Conservation (phyloP, 2,329 filamentous ascomycete genomes). For the Elsinoe perseae region DNA sequence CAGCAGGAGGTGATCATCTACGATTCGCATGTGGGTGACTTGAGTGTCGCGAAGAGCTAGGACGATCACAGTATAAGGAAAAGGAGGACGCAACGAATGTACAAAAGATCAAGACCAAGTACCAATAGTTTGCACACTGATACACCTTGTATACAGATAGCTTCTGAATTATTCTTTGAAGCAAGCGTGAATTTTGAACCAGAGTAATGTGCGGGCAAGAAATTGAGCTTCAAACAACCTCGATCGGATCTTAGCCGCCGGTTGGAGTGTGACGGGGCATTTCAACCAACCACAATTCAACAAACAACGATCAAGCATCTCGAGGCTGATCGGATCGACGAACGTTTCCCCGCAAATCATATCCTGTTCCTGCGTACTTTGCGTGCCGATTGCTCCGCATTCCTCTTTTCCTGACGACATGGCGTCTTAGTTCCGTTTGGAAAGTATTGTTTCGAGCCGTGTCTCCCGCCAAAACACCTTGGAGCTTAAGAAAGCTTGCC, state of each 20-base stretch:
- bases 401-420: neutral
- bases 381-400: neutral
- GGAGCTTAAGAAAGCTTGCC: too few species aligned
- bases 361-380: neutral
- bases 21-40: neutral
- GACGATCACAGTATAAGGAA: neutral
- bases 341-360: neutral
- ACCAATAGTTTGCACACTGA: too few species aligned
- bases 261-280: constrained; percentile 1
- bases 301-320: neutral
- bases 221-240: neutral
- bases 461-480: neutral
- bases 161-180: neutral
- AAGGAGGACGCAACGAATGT: neutral
- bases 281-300: neutral
- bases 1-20: constrained; percentile 3
- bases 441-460: neutral
- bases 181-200: too few species aligned
- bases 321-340: neutral
- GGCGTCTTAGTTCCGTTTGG: neutral
- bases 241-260: neutral
- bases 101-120: too few species aligned
- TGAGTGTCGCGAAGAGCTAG: neutral
- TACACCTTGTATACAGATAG: too few species aligned
- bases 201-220: too few species aligned